phyloP scores from a whole-genome alignment of 768 basidiomycete species.

The Erythrobasidium yunnanense region DNA sequence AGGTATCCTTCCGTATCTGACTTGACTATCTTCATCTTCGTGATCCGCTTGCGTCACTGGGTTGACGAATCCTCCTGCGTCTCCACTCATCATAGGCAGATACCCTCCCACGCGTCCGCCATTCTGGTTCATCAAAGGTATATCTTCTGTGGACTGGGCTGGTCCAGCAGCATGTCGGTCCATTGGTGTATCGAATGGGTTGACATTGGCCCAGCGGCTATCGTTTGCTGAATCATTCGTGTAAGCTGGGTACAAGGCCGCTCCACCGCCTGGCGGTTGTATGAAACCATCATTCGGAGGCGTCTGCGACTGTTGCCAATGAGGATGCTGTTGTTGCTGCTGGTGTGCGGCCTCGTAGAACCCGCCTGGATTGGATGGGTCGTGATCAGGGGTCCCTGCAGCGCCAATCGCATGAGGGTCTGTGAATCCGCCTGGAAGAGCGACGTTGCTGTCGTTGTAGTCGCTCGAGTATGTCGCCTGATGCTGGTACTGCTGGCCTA shows the following conservation, averaged over 20 bases:
- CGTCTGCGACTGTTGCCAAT: neutral
- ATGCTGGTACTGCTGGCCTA: neutral
- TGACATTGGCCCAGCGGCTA: constrained; percentile 1
- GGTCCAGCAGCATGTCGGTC: neutral
- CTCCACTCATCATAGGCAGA: neutral
- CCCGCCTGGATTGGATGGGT: neutral
- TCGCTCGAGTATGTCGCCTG: neutral
- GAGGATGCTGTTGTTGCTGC: neutral
- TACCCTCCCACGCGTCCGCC: constrained; percentile 7
- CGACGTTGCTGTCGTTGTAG: neutral
- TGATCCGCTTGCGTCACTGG: neutral
- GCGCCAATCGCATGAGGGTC: too few relatives aligned
- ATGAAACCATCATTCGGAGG: neutral
- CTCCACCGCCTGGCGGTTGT: neutral
- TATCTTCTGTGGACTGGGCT: constrained; percentile 13
- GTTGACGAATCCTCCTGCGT: constrained; percentile 24
- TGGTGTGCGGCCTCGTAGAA: neutral
- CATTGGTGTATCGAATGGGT: constrained; percentile 22
- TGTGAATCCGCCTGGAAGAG: neutral
- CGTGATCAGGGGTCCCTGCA: too few relatives aligned
- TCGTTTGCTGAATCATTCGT: neutral
- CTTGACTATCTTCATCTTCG: constrained; percentile 28
- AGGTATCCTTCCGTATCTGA: constrained; percentile 77
- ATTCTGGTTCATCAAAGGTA: constrained; percentile 8
- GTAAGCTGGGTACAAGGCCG: neutral